Evolutionary conservation across 2,329 filamentous ascomycete species (phyloP).

Genomic region (Colletotrichum costaricense): DNA sequence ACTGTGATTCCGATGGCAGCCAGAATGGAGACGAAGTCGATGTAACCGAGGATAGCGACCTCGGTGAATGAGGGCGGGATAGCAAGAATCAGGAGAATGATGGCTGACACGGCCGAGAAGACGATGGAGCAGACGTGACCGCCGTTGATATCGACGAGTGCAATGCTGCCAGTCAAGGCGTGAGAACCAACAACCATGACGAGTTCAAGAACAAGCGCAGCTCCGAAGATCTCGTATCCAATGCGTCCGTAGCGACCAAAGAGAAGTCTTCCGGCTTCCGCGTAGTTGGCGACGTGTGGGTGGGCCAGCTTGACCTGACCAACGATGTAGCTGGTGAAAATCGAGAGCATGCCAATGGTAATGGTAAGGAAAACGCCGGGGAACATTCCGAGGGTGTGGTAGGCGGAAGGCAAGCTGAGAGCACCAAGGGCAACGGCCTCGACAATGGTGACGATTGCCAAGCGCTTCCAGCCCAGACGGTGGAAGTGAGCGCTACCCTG

Average conservation of each 20-base stretch:
- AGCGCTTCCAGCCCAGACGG: slow-evolving; percentile 67
- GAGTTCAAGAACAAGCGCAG: slow-evolving; percentile 71
- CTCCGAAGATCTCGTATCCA: slow-evolving; percentile 71
- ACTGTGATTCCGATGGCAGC: slow-evolving; percentile 56
- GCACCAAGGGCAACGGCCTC: slow-evolving; percentile 67
- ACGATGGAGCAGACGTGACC: slow-evolving; percentile 61
- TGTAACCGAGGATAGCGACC: slow-evolving; percentile 60
- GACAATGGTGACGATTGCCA: slow-evolving; percentile 66
- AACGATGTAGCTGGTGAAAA: slow-evolving; percentile 60
- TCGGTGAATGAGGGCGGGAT: slow-evolving; percentile 62
- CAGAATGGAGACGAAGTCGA: slow-evolving; percentile 73
- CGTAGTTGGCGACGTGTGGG: slow-evolving; percentile 72
- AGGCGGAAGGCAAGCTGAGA: slow-evolving; percentile 62
- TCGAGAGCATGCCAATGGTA: slow-evolving; percentile 57
- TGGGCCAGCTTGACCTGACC: slow-evolving; percentile 60
- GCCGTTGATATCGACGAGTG: slow-evolving; percentile 72
- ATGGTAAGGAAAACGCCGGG: slow-evolving; percentile 57
- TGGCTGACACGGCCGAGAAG: slow-evolving; percentile 57
- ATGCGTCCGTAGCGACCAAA: slow-evolving; percentile 58
- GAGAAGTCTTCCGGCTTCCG: slow-evolving; percentile 75
- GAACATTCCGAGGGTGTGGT: slow-evolving; percentile 65
- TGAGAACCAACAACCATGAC: slow-evolving; percentile 80
- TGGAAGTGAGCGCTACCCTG: slow-evolving; percentile 61
- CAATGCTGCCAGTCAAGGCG: slow-evolving; percentile 76
- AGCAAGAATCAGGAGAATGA: slow-evolving; percentile 58